These are phyloP conservation scores for Amanita phalloides DNA, from an alignment of 768 basidiomycete genomes.

Conservation along the genomic window DNA sequence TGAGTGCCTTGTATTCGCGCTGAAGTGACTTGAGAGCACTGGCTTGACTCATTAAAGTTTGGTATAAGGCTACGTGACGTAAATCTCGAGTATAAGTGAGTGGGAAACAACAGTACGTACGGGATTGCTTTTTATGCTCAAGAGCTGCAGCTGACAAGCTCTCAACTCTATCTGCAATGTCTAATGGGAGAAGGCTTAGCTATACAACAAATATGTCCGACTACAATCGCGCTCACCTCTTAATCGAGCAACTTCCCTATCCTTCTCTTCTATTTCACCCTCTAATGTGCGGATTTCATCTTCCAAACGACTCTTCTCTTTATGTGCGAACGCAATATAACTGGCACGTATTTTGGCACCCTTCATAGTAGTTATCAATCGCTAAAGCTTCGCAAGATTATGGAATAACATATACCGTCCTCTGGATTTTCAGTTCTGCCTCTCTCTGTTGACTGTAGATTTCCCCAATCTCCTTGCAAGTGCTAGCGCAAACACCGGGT, in stretches of 20 bases:
- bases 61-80: conserved; percentile 56
- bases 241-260: conserved; percentile 65
- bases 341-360: conserved; percentile 86
- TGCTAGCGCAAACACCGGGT: conserved; percentile 67
- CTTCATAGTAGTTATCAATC: conserved; percentile 24
- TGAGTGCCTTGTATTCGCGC: conserved; percentile 57
- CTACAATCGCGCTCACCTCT: conserved; percentile 35
- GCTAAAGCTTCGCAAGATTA: neutral
- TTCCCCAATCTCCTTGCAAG: conserved; percentile 68
- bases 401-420: conserved; percentile 46
- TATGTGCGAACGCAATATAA: conserved; percentile 80
- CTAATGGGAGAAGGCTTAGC: conserved; percentile 25
- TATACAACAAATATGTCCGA: neutral
- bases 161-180: conserved; percentile 70
- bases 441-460: conserved; percentile 55
- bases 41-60: conserved; percentile 61
- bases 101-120: conserved; percentile 32
- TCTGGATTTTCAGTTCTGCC: conserved; percentile 67
- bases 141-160: conserved; percentile 70
- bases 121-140: conserved; percentile 78
- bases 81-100: neutral
- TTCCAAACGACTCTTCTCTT: conserved; percentile 82
- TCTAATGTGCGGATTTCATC: conserved; percentile 39
- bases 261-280: conserved; percentile 48
- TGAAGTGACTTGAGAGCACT: conserved; percentile 70